Evolutionary conservation across 805 yeast species (phyloP), one percentile per base, ranked within the genome.

Genomic region (Gaillardinia entomophila): DNA sequence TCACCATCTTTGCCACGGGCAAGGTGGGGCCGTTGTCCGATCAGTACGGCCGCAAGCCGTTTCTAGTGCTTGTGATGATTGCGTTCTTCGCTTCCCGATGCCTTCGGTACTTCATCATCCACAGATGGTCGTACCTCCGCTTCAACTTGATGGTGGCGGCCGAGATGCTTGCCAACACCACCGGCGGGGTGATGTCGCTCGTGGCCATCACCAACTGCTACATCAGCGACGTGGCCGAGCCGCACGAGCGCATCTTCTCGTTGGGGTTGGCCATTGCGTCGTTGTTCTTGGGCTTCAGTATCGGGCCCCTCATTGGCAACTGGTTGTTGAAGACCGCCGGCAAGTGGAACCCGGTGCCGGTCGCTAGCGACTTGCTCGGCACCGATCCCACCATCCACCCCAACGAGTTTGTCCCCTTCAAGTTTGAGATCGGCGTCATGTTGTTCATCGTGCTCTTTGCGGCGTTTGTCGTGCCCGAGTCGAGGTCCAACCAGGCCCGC

Each of bases 201-300:
- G 46, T 82, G 31, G 74, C 81, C 7, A 57, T 82, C 19, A 60
- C 76, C 10, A 79, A 79, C 48, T 75, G 89, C 38, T 87, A 85
- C 49, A 68, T 83, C 12, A 66, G 86, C 3, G 96, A 87, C 57
- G 76, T 85, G 25, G 79, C 78, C 5, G 80, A 77, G 14, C 71
- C 84, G 1, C 67, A 63, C 22, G 66, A 73, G 34, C 60, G 95
- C 39, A 70, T 76, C 16, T 67, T 72, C 33, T 63, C 71, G 14
- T 60, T 84, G 42, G 85, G 89, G 10, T 57, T 75, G 18, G 59
- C 73, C 16, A 62, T 72, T 49, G 84, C 89, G 8, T 55, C 73
- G 12, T 55, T 82, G 31, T 79, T 73, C 45, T 62, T 70, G 3
- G 83, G 88, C 0, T 46, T 77, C 42, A 80, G 81, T 1, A 10